Evolutionary conservation across 441 rosid genomes (phyloP).

Genomic region (Pelargonium cotyledonis): DNA sequence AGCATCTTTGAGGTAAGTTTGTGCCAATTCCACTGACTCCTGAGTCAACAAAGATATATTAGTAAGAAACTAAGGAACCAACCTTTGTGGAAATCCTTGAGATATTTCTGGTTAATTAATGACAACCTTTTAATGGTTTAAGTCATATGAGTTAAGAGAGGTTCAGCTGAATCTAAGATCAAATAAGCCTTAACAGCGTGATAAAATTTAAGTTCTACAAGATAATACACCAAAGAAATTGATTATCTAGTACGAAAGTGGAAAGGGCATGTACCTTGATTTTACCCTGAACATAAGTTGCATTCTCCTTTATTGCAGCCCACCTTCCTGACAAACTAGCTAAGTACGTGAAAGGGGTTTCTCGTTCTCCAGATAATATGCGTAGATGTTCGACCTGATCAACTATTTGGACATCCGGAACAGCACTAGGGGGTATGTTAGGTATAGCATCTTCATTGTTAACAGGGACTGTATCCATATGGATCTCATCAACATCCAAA

Average conservation of each 20-base stretch:
- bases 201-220: constrained; percentile 7
- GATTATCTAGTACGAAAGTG: constrained; percentile 8
- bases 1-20: background rate
- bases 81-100: background rate
- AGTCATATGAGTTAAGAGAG: background rate
- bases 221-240: constrained; percentile 10
- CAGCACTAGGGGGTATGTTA: constrained; percentile 7
- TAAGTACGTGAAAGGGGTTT: constrained; percentile 81
- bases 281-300: constrained; percentile 51
- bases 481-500: constrained; percentile 7
- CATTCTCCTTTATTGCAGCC: constrained; percentile 55
- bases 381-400: constrained; percentile 51
- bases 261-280: constrained; percentile 48
- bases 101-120: background rate
- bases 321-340: constrained; percentile 76
- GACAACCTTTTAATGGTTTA: constrained; percentile 3
- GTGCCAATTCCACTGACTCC: no score
- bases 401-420: constrained; percentile 29
- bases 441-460: background rate
- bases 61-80: background rate
- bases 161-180: constrained; percentile 1
- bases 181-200: background rate
- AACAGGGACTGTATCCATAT: background rate
- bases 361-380: constrained; percentile 41
- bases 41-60: background rate